Conservation (phyloP, 345 rosid species). For the Microcos paniculata region DNA sequence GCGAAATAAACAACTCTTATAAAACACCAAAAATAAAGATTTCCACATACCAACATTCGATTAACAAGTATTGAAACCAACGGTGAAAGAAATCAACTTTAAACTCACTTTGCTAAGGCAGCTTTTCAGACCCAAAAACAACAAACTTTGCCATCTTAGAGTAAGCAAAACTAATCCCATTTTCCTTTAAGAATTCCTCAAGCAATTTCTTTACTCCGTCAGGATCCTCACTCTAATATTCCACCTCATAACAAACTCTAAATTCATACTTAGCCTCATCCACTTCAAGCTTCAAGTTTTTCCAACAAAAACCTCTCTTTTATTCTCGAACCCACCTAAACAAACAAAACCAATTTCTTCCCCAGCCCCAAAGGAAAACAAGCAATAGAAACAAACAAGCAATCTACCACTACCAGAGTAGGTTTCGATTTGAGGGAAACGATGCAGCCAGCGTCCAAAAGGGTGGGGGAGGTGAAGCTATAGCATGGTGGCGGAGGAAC, state of each 20-base stretch:
- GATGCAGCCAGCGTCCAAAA: conserved; percentile 49
- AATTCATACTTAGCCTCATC: conserved; percentile 76
- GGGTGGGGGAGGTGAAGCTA: too few relatives aligned
- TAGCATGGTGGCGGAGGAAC: too few relatives aligned
- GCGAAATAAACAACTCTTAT: not conserved
- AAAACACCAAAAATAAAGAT: not conserved
- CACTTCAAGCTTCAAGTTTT: conserved; percentile 69
- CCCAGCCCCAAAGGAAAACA: conserved; percentile 52
- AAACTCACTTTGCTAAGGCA: conserved; percentile 43
- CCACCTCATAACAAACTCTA: conserved; percentile 72
- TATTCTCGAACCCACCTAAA: conserved; percentile 85
- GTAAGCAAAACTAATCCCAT: conserved; percentile 50
- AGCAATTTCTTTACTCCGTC: conserved; percentile 62
- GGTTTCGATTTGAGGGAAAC: conserved; percentile 70
- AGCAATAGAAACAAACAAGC: too few relatives aligned
- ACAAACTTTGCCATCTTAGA: conserved; percentile 77
- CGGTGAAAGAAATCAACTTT: not conserved
- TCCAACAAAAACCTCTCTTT: conserved; percentile 67
- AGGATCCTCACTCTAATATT: conserved; percentile 77
- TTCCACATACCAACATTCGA: not conserved
- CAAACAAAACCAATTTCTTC: conserved; percentile 51
- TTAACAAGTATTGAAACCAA: not conserved
- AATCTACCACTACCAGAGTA: conserved; percentile 40
- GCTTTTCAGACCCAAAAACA: conserved; percentile 67
- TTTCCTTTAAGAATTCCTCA: conserved; percentile 57